Evolutionary conservation across 2,329 filamentous ascomycete genomes (phyloP).

Genomic region (Beauveria asiatica): DNA sequence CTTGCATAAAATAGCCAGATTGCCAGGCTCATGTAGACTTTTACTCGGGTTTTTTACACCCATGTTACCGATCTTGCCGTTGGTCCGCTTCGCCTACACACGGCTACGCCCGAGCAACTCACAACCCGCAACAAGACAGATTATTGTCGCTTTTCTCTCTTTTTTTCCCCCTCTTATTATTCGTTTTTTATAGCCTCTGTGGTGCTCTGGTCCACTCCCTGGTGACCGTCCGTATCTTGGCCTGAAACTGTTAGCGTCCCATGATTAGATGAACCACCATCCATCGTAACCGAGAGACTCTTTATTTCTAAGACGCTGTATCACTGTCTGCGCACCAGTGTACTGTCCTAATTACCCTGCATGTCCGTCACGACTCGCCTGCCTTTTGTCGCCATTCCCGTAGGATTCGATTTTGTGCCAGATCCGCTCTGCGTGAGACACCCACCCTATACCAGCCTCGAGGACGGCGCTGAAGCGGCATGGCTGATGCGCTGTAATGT

Average conservation of each 20-base stretch:
- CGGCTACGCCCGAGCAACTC: background rate
- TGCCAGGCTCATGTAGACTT: background rate
- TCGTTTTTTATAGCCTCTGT: background rate
- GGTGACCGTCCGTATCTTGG: constrained; percentile 1
- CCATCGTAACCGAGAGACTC: too few species aligned
- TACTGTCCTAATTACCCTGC: too few species aligned
- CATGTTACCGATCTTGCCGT: constrained; percentile 1
- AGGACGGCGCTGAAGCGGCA: background rate
- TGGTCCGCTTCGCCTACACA: background rate
- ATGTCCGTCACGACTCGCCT: background rate
- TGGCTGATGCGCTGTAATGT: background rate
- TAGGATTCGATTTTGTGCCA: background rate
- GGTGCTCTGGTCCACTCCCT: background rate
- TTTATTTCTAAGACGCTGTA: too few species aligned
- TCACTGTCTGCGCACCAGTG: too few species aligned
- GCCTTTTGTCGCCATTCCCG: background rate
- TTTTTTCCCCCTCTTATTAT: background rate
- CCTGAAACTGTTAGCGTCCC: constrained; percentile 1
- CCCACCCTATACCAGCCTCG: background rate
- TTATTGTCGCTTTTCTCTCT: background rate
- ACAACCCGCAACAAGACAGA: background rate
- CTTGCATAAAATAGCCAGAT: background rate
- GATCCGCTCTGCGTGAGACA: background rate
- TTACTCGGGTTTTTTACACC: background rate
- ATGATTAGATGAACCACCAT: background rate